Evolutionary conservation across 1,139 yeast species (phyloP).

Genomic region (Zygotorulaspora mrakii): DNA sequence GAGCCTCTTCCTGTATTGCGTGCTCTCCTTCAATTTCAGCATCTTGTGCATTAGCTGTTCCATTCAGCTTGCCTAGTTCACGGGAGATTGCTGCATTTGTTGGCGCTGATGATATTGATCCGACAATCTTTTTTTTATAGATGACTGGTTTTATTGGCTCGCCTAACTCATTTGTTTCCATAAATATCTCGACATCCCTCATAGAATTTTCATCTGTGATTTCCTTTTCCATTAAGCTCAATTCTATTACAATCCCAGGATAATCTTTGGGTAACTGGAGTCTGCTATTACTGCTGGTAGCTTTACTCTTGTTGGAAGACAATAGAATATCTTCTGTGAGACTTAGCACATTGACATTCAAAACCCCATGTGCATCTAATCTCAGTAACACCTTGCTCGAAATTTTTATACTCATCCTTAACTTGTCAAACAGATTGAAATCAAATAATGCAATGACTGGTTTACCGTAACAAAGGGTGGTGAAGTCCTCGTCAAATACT

Average conservation of each 20-base stretch:
- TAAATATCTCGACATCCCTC: constrained; percentile 25
- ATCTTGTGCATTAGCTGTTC: not conserved
- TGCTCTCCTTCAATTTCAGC: constrained; percentile 1
- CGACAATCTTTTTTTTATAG: not conserved
- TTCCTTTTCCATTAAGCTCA: constrained; percentile 53
- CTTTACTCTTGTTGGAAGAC: constrained; percentile 29
- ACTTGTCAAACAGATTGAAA: constrained; percentile 51
- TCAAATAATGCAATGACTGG: constrained; percentile 45
- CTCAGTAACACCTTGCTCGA: constrained; percentile 59
- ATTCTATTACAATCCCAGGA: constrained; percentile 61
- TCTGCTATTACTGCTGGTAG: constrained; percentile 30
- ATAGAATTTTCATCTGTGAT: constrained; percentile 25
- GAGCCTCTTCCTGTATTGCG: not conserved
- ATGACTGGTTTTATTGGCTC: constrained; percentile 4
- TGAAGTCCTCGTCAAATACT: constrained; percentile 29
- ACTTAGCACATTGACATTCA: constrained; percentile 38
- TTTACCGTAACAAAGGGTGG: constrained; percentile 33
- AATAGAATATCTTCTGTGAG: constrained; percentile 32
- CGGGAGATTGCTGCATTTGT: not conserved
- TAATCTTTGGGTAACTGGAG: constrained; percentile 40
- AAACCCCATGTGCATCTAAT: constrained; percentile 53
- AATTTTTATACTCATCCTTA: constrained; percentile 51
- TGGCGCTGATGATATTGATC: not conserved
- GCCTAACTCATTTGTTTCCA: constrained; percentile 21
- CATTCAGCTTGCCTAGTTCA: constrained; percentile 4